Percentiles rank a stretch among this genome's conserved stretches.
These are phyloP conservation scores for Eimeria acervulina DNA, from an alignment of 169 alveolate species.

Conservation along the genomic window DNA sequence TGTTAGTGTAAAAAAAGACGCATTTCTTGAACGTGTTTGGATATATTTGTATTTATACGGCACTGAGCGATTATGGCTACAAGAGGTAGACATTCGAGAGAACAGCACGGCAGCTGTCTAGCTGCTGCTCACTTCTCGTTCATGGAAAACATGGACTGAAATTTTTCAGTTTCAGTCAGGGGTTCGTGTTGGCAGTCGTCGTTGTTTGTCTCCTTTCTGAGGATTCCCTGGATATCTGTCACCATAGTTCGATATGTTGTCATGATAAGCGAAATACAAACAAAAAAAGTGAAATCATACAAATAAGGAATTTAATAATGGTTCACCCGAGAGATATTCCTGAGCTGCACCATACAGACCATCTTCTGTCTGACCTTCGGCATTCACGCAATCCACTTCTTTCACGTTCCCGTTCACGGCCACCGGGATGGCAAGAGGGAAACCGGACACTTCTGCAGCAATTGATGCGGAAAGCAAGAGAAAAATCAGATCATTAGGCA, in stretches of 20 bases:
- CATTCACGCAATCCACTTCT: not conserved
- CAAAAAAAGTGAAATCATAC: too few species aligned
- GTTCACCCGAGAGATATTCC: not conserved
- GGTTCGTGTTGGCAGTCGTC: not conserved
- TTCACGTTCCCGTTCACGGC: not conserved
- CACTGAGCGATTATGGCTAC: not conserved
- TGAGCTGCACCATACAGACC: not conserved
- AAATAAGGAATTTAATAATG: not conserved
- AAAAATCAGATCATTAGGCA: not conserved
- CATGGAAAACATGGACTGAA: not conserved
- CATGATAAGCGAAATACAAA: too few species aligned
- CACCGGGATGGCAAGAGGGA: not conserved
- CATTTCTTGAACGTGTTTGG: not conserved
- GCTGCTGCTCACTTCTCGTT: conserved; percentile 18
- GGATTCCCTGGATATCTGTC: not conserved
- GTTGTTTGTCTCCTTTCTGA: not conserved
- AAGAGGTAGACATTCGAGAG: too few species aligned
- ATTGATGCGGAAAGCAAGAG: not conserved
- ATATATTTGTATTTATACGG: not conserved
- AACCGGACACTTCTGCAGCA: not conserved
- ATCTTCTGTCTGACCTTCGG: not conserved
- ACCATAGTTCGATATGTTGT: not conserved
- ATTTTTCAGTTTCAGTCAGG: not conserved
- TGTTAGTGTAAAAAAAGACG: not conserved
- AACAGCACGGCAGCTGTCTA: too few species aligned